These are phyloP conservation scores for Vitis vinifera DNA, from an alignment of 164 flowering plant genomes.

Conservation along the genomic window ASM3070453v1 NC_081813.1:1692001-1692500, in stretches of 20 bases:
- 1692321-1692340: slow-evolving; percentile 21
- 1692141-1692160: slow-evolving; percentile 22
- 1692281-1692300: background rate
- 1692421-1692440: slow-evolving; percentile 34
- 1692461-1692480: slow-evolving; percentile 33
- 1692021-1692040: slow-evolving; percentile 2
- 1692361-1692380: slow-evolving; percentile 45
- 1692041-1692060: background rate
- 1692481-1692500: slow-evolving; percentile 28
- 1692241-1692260: no score
- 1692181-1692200: slow-evolving; percentile 22
- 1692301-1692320: slow-evolving; percentile 33
- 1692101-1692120: slow-evolving; percentile 24
- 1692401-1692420: slow-evolving; percentile 31
- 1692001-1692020: slow-evolving; percentile 20
- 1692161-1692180: slow-evolving; percentile 35
- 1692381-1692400: slow-evolving; percentile 32
- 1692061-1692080: slow-evolving; percentile 12
- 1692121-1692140: slow-evolving; percentile 17
- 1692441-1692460: slow-evolving; percentile 35
- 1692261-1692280: no score
- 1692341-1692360: slow-evolving; percentile 31
- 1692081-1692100: slow-evolving; percentile 21
- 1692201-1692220: slow-evolving; percentile 29
- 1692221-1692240: slow-evolving; percentile 1